Evolutionary conservation across 2,329 filamentous ascomycete species (phyloP).

Genomic region (Aspergillus amoenus): DNA sequence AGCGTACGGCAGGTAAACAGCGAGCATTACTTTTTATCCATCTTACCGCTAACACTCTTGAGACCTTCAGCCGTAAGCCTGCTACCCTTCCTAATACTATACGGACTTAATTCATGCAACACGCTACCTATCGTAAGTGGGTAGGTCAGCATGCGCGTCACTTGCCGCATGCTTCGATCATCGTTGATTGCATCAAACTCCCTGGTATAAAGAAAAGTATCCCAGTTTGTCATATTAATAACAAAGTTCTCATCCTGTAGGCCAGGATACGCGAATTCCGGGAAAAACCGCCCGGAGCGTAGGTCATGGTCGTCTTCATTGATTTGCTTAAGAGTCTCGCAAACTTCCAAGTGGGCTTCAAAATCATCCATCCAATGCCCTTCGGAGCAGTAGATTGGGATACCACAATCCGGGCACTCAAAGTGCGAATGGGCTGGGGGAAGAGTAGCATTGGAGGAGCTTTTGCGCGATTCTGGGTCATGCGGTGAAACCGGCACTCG

Average conservation of each 20-base stretch:
- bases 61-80: constrained; percentile 83
- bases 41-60: constrained; percentile 87
- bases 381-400: constrained; percentile 90
- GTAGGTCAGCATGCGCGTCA: constrained; percentile 89
- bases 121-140: constrained; percentile 89
- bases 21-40: background rate
- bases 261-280: constrained; percentile 88
- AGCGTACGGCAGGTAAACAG: background rate
- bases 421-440: constrained; percentile 83
- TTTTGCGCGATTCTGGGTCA: constrained; percentile 62
- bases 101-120: constrained; percentile 91
- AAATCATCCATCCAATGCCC: constrained; percentile 97
- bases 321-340: constrained; percentile 85
- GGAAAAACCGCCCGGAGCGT: constrained; percentile 84
- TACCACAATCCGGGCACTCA: constrained; percentile 93
- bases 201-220: constrained; percentile 90
- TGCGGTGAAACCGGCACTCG: constrained; percentile 64
- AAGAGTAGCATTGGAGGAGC: constrained; percentile 42
- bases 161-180: constrained; percentile 87
- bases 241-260: constrained; percentile 88
- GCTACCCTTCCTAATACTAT: constrained; percentile 72
- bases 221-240: constrained; percentile 98
- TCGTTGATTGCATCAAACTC: constrained; percentile 90
- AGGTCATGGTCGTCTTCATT: constrained; percentile 98
- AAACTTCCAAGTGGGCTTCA: constrained; percentile 86